phyloP scores from a whole-genome alignment of 2,329 filamentous ascomycete species.

The Lasiodiplodia sp. region DNA sequence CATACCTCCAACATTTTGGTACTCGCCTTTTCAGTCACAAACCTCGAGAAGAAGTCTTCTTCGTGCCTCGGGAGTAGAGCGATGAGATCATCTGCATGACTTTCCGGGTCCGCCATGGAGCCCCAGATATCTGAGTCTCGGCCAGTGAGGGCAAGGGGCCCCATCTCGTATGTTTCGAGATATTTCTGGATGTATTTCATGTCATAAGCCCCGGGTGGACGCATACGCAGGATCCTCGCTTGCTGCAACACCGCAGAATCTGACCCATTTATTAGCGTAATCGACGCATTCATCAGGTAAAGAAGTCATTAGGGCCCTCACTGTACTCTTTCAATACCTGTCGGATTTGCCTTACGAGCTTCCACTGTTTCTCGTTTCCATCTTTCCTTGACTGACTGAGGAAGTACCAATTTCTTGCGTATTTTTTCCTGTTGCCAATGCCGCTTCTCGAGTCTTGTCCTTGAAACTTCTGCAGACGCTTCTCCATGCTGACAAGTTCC shows the following conservation, averaged over 20 bases:
- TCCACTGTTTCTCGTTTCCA: not conserved
- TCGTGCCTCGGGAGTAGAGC: not conserved
- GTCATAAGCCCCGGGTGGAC: slow-evolving; percentile 28
- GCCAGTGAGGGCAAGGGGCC: slow-evolving; percentile 21
- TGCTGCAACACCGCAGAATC: slow-evolving; percentile 31
- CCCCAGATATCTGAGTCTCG: slow-evolving; percentile 9
- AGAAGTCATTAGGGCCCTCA: not conserved
- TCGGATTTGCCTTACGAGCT: not conserved
- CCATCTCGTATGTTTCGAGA: slow-evolving; percentile 26
- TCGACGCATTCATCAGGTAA: too few relatives aligned
- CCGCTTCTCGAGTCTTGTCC: not conserved
- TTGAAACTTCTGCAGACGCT: not conserved
- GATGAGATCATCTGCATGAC: not conserved
- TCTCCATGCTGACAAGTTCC: slow-evolving; percentile 18
- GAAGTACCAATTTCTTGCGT: slow-evolving; percentile 1
- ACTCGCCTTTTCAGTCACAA: not conserved
- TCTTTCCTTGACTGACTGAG: not conserved
- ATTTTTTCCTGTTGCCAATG: not conserved
- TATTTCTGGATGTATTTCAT: slow-evolving; percentile 32
- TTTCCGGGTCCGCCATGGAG: not conserved
- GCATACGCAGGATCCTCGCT: slow-evolving; percentile 26
- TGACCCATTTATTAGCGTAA: not conserved
- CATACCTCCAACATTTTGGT: not conserved
- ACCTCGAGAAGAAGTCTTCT: not conserved
- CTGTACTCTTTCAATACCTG: slow-evolving; percentile 16